A percentile compares a stretch with the other conserved stretches of the same genome.
phyloP scores from a whole-genome alignment of 2,329 filamentous ascomycete species.

The Aspergillus terreus region DNA sequence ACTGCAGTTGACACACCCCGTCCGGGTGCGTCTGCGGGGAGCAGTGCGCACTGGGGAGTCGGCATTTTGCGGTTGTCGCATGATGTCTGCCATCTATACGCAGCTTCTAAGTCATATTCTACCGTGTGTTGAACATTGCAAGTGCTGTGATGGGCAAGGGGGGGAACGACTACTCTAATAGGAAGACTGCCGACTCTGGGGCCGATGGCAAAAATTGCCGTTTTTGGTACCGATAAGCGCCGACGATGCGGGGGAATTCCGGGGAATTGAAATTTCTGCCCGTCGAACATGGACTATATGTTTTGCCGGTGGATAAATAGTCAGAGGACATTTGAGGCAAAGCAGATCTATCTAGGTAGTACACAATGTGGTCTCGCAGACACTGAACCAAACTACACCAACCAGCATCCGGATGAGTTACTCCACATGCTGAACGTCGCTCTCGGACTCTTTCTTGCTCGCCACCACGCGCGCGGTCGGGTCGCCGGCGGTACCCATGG shows the following conservation, averaged over 20 bases:
- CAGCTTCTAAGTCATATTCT: background rate
- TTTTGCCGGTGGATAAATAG: no score
- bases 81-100: background rate
- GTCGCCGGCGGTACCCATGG: slow-evolving; percentile 23
- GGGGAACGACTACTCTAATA: background rate
- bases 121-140: background rate
- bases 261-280: background rate
- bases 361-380: no score
- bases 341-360: no score
- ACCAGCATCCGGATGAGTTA: slow-evolving; percentile 3
- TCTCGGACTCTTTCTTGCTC: slow-evolving; percentile 13
- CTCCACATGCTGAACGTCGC: slow-evolving; percentile 21
- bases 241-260: slow-evolving; percentile 3
- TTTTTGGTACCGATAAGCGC: slow-evolving; percentile 18
- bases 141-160: slow-evolving; percentile 1
- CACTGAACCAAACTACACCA: no score
- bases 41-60: background rate
- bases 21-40: slow-evolving; percentile 26
- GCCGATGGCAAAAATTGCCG: slow-evolving; percentile 9
- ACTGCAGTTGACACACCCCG: slow-evolving; percentile 31
- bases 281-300: background rate
- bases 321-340: no score
- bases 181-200: slow-evolving; percentile 1
- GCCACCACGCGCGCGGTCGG: slow-evolving; percentile 12
- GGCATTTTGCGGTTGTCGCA: slow-evolving; percentile 1